Conservation (phyloP, 1,284 basidiomycete species). For the Waitea zeae region DNA sequence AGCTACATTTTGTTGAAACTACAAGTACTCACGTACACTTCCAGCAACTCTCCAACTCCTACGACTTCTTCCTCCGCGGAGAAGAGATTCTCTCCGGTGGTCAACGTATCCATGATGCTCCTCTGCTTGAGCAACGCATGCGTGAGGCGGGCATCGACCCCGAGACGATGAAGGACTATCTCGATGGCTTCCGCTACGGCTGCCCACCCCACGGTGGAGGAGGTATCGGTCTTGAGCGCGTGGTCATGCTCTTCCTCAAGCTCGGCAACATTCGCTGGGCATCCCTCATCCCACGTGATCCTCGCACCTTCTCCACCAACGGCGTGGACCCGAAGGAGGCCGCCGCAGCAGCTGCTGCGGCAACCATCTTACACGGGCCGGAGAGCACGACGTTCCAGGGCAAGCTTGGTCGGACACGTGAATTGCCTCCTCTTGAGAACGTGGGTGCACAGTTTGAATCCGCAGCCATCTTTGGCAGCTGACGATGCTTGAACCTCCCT, state of each 20-base stretch:
- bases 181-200: conserved; percentile 51
- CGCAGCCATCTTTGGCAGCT: neutral
- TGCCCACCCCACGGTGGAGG: conserved; percentile 31
- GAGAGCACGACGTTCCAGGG: conserved; percentile 13
- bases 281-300: conserved; percentile 47
- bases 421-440: conserved; percentile 17
- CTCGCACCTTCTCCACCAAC: conserved; percentile 22
- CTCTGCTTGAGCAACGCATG: conserved; percentile 39
- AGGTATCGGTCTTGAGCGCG: conserved; percentile 34
- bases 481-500: neutral
- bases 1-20: neutral
- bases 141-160: conserved; percentile 31
- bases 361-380: conserved; percentile 14
- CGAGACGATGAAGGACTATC: conserved; percentile 36
- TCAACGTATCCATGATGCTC: conserved; percentile 48
- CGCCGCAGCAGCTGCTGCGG: conserved; percentile 11
- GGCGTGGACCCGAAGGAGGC: conserved; percentile 14
- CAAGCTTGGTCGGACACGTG: conserved; percentile 10
- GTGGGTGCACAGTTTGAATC: conserved; percentile 12
- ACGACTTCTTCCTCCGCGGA: conserved; percentile 62
- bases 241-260: conserved; percentile 47
- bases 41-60: conserved; percentile 41
- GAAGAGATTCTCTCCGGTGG: conserved; percentile 60
- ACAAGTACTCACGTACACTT: conserved; percentile 35
- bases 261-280: conserved; percentile 49